phyloP scores from a whole-genome alignment of 2,329 filamentous ascomycete species.

The Apiospora phragmitis region DNA sequence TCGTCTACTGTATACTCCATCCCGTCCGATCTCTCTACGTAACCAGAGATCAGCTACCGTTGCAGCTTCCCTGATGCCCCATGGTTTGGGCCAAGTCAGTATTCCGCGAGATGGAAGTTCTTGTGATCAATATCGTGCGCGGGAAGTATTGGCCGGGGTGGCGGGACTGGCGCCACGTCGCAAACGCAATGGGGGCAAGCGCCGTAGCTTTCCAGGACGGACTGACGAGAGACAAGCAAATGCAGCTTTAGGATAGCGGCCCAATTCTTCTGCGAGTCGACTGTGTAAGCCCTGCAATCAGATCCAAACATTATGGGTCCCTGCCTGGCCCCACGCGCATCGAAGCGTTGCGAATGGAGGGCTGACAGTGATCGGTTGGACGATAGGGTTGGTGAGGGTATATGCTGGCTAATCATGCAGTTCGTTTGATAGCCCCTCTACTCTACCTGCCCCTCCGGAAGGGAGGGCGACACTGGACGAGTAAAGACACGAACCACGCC shows the following conservation, averaged over 20 bases:
- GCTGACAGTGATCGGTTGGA: slow-evolving; percentile 6
- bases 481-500: background rate
- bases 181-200: slow-evolving; percentile 12
- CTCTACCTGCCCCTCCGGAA: background rate
- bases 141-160: slow-evolving; percentile 14
- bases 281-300: slow-evolving; percentile 5
- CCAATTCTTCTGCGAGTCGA: background rate
- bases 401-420: slow-evolving; percentile 5
- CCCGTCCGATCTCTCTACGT: background rate
- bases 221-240: slow-evolving; percentile 2
- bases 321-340: slow-evolving; percentile 2
- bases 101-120: background rate
- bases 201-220: background rate
- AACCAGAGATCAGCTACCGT: slow-evolving; percentile 2
- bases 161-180: slow-evolving; percentile 20
- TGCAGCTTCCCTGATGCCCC: background rate
- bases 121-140: slow-evolving; percentile 16
- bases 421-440: slow-evolving; percentile 9
- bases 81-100: background rate
- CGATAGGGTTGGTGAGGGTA: background rate
- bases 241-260: background rate
- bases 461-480: background rate
- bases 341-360: slow-evolving; percentile 2
- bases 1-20: background rate
- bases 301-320: slow-evolving; percentile 3